Evolutionary conservation across 2,329 filamentous ascomycete species (phyloP).

Genomic region (Botrytis galanthina): DNA sequence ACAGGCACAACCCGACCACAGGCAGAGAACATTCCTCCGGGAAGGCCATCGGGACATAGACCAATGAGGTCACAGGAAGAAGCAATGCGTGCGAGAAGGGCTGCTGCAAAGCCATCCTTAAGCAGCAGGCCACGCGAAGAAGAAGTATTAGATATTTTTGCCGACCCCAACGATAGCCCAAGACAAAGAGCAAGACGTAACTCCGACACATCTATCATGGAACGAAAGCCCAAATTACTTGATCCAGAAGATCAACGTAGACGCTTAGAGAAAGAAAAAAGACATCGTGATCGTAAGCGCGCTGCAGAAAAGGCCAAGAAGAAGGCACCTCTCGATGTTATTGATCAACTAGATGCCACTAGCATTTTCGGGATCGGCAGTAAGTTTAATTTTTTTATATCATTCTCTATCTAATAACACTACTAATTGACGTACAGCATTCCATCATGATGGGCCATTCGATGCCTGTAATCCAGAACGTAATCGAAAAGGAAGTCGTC

Average conservation of each 20-base stretch:
- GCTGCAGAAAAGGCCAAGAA: slow-evolving; percentile 43
- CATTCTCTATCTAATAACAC: neutral
- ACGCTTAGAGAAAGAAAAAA: slow-evolving; percentile 55
- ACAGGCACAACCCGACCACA: slow-evolving; percentile 47
- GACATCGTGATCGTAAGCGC: slow-evolving; percentile 40
- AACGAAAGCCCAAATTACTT: slow-evolving; percentile 50
- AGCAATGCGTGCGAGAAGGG: slow-evolving; percentile 52
- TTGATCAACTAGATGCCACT: slow-evolving; percentile 94
- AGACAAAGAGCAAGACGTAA: slow-evolving; percentile 64
- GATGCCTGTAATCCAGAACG: slow-evolving; percentile 94
- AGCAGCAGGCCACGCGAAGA: slow-evolving; percentile 3
- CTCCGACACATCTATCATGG: slow-evolving; percentile 72
- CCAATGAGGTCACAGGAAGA: slow-evolving; percentile 67
- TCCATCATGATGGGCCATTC: slow-evolving; percentile 96
- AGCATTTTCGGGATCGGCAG: slow-evolving; percentile 91
- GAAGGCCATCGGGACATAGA: slow-evolving; percentile 48
- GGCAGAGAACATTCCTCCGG: slow-evolving; percentile 49
- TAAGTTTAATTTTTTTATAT: no score
- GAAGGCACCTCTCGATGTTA: slow-evolving; percentile 67
- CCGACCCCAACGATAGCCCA: slow-evolving; percentile 37
- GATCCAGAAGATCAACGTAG: slow-evolving; percentile 58
- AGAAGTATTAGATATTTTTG: slow-evolving; percentile 38
- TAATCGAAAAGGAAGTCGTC: slow-evolving; percentile 77
- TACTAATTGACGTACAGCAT: slow-evolving; percentile 57
- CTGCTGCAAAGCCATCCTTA: slow-evolving; percentile 39